Evolutionary conservation across 306 rosid species (phyloP).

Genomic region (Prosopis cineraria): DNA sequence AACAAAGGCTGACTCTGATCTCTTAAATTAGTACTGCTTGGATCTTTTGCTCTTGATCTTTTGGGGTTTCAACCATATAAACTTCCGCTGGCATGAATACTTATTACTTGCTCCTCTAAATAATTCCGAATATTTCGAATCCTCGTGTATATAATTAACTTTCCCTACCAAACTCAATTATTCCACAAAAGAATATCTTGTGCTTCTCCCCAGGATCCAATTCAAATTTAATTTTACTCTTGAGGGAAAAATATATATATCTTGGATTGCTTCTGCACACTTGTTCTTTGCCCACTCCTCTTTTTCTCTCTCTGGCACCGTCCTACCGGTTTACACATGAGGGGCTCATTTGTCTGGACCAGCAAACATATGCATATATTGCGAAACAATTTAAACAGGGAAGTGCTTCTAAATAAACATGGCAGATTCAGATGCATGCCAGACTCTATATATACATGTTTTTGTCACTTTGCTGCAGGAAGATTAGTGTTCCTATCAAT

Average conservation of each 20-base stretch:
- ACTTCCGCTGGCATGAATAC: not conserved
- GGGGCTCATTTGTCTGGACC: constrained; percentile 27
- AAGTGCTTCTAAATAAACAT: constrained; percentile 19
- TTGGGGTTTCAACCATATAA: constrained; percentile 39
- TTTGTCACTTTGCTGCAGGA: constrained; percentile 26
- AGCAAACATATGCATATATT: not conserved
- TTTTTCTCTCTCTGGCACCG: not conserved
- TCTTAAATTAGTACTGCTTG: constrained; percentile 32
- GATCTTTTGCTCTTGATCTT: constrained; percentile 8
- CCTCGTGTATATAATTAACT: constrained; percentile 28
- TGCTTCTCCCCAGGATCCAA: constrained; percentile 3
- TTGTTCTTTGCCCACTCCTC: not conserved
- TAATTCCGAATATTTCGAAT: constrained; percentile 9
- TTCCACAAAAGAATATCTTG: constrained; percentile 34
- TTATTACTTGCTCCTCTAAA: not conserved
- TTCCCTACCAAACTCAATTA: constrained; percentile 34
- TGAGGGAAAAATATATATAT: constrained; percentile 20
- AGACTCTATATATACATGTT: not conserved
- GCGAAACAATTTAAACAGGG: not conserved
- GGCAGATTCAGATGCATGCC: constrained; percentile 1
- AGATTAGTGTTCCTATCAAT: constrained; percentile 7
- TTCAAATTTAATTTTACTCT: constrained; percentile 1
- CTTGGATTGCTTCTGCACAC: not conserved
- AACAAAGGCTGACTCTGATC: constrained; percentile 40
- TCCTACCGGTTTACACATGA: constrained; percentile 12